These are phyloP conservation scores for Cordyceps javanica DNA, from an alignment of 2,329 filamentous ascomycete species.

Conservation along the genomic window DNA sequence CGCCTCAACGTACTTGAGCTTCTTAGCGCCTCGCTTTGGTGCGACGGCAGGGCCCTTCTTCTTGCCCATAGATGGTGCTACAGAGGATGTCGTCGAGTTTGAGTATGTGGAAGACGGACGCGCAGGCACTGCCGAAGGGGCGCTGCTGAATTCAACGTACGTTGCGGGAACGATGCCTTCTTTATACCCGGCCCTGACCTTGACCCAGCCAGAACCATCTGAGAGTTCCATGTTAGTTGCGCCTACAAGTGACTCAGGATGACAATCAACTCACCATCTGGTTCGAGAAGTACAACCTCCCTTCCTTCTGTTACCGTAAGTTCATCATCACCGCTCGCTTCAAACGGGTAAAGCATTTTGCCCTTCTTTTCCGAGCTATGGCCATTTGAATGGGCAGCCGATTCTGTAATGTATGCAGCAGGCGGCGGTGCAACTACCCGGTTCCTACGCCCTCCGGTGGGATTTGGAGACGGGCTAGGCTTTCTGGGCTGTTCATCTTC, in stretches of 20 bases:
- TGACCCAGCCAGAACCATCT: slow-evolving; percentile 93
- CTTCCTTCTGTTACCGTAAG: slow-evolving; percentile 72
- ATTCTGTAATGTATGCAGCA: slow-evolving; percentile 66
- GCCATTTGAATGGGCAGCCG: slow-evolving; percentile 45
- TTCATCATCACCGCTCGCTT: slow-evolving; percentile 75
- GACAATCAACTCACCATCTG: slow-evolving; percentile 66
- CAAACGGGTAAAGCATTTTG: slow-evolving; percentile 86
- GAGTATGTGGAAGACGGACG: slow-evolving; percentile 73
- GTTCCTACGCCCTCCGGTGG: slow-evolving; percentile 44
- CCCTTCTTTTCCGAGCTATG: slow-evolving; percentile 47
- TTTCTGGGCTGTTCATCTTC: slow-evolving; percentile 1
- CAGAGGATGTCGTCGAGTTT: slow-evolving; percentile 48
- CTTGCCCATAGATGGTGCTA: slow-evolving; percentile 43
- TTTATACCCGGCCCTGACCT: slow-evolving; percentile 66
- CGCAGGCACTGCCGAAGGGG: slow-evolving; percentile 37
- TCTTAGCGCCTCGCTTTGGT: slow-evolving; percentile 85
- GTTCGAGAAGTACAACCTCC: slow-evolving; percentile 71
- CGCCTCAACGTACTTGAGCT: slow-evolving; percentile 87
- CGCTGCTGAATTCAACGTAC: slow-evolving; percentile 66
- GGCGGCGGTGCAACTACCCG: slow-evolving; percentile 86
- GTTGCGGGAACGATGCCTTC: slow-evolving; percentile 83
- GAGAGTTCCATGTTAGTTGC: slow-evolving; percentile 16
- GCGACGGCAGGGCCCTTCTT: slow-evolving; percentile 92
- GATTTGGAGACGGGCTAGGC: slow-evolving; percentile 9
- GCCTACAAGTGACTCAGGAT: not conserved